phyloP scores from a whole-genome alignment of 31 red algal genomes.

The Porphyra umbilicalis region DNA sequence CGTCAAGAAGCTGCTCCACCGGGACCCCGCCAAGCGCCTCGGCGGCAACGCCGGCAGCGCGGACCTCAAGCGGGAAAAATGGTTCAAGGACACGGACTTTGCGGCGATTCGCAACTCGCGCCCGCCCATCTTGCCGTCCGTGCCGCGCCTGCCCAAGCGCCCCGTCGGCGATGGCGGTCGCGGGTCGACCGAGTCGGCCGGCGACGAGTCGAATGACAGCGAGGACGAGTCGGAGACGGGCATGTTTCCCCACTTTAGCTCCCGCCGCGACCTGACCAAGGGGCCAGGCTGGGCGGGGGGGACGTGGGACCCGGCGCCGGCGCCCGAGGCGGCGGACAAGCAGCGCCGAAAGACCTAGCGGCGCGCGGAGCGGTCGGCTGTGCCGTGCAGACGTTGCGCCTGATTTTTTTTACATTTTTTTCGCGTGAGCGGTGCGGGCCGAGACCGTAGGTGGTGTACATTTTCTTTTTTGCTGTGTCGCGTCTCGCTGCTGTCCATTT shows the following conservation, averaged over 20 bases:
- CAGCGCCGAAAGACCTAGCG: too few relatives aligned
- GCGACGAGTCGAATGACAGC: not conserved
- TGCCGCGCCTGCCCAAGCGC: not conserved
- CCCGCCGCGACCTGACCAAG: not conserved
- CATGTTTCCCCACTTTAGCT: not conserved
- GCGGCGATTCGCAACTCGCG: conserved; percentile 34
- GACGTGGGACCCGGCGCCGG: not conserved
- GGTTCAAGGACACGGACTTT: conserved; percentile 95
- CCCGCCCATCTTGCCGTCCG: not conserved
- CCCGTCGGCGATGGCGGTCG: not conserved
- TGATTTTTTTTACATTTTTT: too few relatives aligned
- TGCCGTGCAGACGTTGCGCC: too few relatives aligned
- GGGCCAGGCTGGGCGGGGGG: not conserved
- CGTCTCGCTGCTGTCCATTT: too few relatives aligned
- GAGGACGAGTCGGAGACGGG: not conserved
- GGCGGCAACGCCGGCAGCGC: conserved; percentile 66
- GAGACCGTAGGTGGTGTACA: too few relatives aligned
- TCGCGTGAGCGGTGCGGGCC: too few relatives aligned
- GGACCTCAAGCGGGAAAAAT: conserved; percentile 73
- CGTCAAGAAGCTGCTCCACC: conserved; percentile 72
- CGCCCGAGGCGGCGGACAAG: too few relatives aligned
- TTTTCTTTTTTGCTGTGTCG: too few relatives aligned
- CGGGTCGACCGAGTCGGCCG: not conserved
- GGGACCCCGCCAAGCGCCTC: conserved; percentile 66
- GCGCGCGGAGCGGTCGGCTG: too few relatives aligned